Percentiles rank a stretch among this genome's conserved stretches.
Evolutionary conservation across 331 rosid genomes (phyloP).

Genomic region (Acacia concinna): DNA sequence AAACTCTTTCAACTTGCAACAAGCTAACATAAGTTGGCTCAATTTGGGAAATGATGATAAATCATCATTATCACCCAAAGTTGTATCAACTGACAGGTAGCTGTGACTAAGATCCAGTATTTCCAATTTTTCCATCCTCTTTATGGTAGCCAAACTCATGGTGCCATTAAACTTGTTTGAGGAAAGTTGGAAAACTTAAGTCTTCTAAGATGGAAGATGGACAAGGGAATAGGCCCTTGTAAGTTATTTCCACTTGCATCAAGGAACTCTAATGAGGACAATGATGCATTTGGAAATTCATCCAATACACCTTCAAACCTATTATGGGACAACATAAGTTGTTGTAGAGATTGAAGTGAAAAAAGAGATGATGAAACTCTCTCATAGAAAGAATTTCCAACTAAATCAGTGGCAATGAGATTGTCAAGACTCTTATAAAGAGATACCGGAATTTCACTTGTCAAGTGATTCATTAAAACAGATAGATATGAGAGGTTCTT

Average conservation of each 20-base stretch:
- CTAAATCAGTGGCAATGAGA: conserved; percentile 18
- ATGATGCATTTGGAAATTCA: conserved; percentile 14
- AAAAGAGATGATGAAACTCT: conserved; percentile 2
- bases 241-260: conserved; percentile 38
- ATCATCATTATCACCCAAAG: background rate
- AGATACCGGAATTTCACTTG: background rate
- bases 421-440: conserved; percentile 12
- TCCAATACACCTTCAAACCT: conserved; percentile 24
- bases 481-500: background rate
- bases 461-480: conserved; percentile 7
- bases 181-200: conserved; percentile 35
- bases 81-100: background rate
- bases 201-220: conserved; percentile 11
- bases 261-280: conserved; percentile 27
- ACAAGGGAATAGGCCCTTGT: conserved; percentile 35
- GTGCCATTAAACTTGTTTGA: conserved; percentile 43
- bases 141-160: background rate
- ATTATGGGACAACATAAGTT: conserved; percentile 33
- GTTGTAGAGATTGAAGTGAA: conserved; percentile 18
- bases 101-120: conserved; percentile 42
- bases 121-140: background rate
- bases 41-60: conserved; percentile 16
- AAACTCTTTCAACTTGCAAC: conserved; percentile 22
- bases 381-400: background rate
- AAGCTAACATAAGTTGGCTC: background rate